Evolutionary conservation across 2,329 filamentous ascomycete species (phyloP).

Genomic region (Sordariomycetes sp.): DNA sequence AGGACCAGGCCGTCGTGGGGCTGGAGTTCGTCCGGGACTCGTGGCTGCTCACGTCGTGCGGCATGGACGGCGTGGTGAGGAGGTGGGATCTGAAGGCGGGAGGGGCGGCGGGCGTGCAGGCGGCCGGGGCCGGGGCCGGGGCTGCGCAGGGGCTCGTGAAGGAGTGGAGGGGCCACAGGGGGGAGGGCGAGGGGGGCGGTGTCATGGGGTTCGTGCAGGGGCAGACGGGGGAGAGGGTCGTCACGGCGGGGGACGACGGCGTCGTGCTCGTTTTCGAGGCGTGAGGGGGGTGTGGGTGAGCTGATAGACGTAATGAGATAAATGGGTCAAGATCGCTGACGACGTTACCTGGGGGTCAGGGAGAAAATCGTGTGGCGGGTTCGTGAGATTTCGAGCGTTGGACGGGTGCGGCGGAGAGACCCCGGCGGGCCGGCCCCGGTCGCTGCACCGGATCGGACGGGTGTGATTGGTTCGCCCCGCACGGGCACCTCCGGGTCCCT

Average conservation of each 20-base stretch:
- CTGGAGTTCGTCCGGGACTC: slow-evolving; percentile 66
- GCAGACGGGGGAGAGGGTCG: slow-evolving; percentile 58
- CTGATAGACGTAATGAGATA: not conserved
- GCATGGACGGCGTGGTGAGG: slow-evolving; percentile 84
- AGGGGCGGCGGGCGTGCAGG: slow-evolving; percentile 17
- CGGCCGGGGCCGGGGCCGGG: slow-evolving; percentile 11
- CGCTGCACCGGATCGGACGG: too few species aligned
- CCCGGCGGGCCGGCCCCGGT: too few species aligned
- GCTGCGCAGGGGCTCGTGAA: slow-evolving; percentile 56
- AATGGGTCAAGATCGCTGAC: too few species aligned
- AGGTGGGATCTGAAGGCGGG: slow-evolving; percentile 71
- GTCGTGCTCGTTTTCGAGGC: slow-evolving; percentile 58
- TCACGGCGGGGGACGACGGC: slow-evolving; percentile 87
- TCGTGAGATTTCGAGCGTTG: too few species aligned
- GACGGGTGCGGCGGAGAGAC: too few species aligned
- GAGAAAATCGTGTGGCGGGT: too few species aligned
- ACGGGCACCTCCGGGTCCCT: too few species aligned
- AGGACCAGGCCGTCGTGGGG: slow-evolving; percentile 84
- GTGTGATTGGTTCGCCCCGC: too few species aligned
- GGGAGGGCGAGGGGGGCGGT: slow-evolving; percentile 77
- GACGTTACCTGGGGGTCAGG: too few species aligned
- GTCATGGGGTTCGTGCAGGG: slow-evolving; percentile 86
- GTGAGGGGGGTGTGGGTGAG: slow-evolving; percentile 10
- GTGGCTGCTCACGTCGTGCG: slow-evolving; percentile 75
- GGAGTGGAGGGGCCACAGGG: slow-evolving; percentile 85